Base-by-base conservation (phyloP, 257 asterid species). In the Avicennia marina region DNA sequence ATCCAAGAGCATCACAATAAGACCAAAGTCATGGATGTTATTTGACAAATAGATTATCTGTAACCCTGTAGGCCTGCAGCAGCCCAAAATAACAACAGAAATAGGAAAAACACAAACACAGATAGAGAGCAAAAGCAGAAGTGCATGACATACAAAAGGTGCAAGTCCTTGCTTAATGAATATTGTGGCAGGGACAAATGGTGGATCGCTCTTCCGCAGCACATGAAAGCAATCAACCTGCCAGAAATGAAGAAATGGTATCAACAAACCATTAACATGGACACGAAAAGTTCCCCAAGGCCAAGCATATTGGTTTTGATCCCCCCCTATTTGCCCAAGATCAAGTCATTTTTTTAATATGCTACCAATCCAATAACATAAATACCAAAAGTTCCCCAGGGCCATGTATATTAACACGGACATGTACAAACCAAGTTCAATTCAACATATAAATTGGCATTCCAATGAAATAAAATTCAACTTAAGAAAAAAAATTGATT, bases 181-280 rank as follows among this genome's bases (percentile, higher is more conserved):
- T 44, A 81, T 76, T 65, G 95, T 58, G 60, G 88, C 70, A 59
- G 96, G 95, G 36, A 81, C 95, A 70, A 90, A 90, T 21, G 93
- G 96, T 71, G 98, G 95, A 74, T 90, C 96, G 53, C 95, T 85
- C 81, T 83, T 90, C 26, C 95, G 94, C 75, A 90, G 82, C 70
- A 87, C 96, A 45, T 87, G 98, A 69, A 90, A 85, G 73, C 91
- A 82, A 59, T 90, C 96, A 67, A 90, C 98, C 98, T 90, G 94
- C 64, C 66, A 72, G 46, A 64, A 48, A 60, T 51, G 45, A 33
- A 59, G 62, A 43, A 56, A 46, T 22, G 13, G 44, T 32, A 43
- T 60, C 29, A 68, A 13, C 27, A 27, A 55, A 22, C 51, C 56
- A 39, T 55, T 16, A 4, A 26, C 7, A 17, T n/a, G 47, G 41